A percentile compares a stretch with the other conserved stretches of the same genome.
phyloP scores from a whole-genome alignment of 495 filamentous ascomycete genomes.

The Penicillium herquei region DNA sequence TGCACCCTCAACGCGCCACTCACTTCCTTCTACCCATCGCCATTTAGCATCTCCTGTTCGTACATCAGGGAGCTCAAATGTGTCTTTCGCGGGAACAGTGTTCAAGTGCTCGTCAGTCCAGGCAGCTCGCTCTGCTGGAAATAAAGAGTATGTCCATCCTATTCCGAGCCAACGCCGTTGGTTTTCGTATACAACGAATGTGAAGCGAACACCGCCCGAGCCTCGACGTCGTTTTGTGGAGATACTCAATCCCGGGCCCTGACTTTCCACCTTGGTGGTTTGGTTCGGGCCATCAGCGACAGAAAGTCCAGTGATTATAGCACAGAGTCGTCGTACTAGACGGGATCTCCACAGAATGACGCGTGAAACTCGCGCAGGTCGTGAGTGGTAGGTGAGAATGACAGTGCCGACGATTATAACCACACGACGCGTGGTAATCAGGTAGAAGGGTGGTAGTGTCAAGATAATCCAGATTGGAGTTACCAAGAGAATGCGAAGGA shows the following conservation, averaged over 20 bases:
- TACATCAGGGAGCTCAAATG: slow-evolving; percentile 85
- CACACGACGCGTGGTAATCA: slow-evolving; percentile 86
- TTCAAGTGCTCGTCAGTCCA: slow-evolving; percentile 98
- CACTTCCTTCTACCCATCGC: slow-evolving; percentile 81
- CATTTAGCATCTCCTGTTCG: slow-evolving; percentile 77
- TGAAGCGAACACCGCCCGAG: slow-evolving; percentile 82
- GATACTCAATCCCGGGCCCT: slow-evolving; percentile 44
- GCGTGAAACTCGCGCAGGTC: slow-evolving; percentile 79
- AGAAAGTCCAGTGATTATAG: slow-evolving; percentile 74
- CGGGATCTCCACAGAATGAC: slow-evolving; percentile 88
- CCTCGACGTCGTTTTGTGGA: slow-evolving; percentile 53
- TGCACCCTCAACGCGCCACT: slow-evolving; percentile 85
- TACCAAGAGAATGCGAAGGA: slow-evolving; percentile 82
- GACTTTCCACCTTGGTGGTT: slow-evolving; percentile 31
- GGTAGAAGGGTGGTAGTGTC: slow-evolving; percentile 74
- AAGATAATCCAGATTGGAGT: slow-evolving; percentile 84
- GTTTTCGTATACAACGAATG: slow-evolving; percentile 94
- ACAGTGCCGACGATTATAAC: slow-evolving; percentile 77
- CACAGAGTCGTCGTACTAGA: slow-evolving; percentile 62
- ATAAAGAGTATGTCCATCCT: slow-evolving; percentile 88
- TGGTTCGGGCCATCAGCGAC: slow-evolving; percentile 49
- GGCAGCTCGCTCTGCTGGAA: slow-evolving; percentile 80
- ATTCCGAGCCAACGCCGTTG: slow-evolving; percentile 93
- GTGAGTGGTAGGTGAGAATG: slow-evolving; percentile 85
- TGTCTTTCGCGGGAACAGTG: slow-evolving; percentile 68